These are phyloP conservation scores for Ustilago esculenta DNA, from an alignment of 1,284 basidiomycete genomes.

Conservation along the genomic window DNA sequence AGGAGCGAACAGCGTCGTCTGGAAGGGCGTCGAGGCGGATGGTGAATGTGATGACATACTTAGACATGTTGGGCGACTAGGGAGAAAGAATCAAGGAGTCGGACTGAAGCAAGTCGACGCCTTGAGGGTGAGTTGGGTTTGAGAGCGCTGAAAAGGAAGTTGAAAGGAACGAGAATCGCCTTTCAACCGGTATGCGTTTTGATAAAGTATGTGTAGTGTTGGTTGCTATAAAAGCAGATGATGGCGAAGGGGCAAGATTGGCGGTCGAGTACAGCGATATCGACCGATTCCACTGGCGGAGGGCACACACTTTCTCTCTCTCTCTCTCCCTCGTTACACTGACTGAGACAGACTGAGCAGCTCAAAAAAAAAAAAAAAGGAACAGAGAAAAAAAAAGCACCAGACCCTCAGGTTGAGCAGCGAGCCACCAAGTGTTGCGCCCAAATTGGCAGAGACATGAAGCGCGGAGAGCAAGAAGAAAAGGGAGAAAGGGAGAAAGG, in stretches of 20 bases:
- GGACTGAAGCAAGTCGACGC: constrained; percentile 53
- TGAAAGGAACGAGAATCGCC: constrained; percentile 35
- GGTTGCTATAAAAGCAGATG: constrained; percentile 45
- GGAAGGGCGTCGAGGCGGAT: not conserved
- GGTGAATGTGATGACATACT: constrained; percentile 38
- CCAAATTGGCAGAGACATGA: too few relatives aligned
- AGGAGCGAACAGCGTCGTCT: not conserved
- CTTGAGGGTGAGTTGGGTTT: constrained; percentile 33
- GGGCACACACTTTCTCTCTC: not conserved
- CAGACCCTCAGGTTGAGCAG: too few relatives aligned
- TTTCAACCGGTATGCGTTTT: constrained; percentile 31
- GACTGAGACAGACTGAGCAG: constrained; percentile 1
- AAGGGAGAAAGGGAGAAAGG: constrained; percentile 1
- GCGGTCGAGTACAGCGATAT: constrained; percentile 21
- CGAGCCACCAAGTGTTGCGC: too few relatives aligned
- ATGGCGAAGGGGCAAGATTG: constrained; percentile 29
- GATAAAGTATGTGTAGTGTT: constrained; percentile 3
- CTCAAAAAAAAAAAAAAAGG: constrained; percentile 4
- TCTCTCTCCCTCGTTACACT: too few relatives aligned
- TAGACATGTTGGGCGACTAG: constrained; percentile 54
- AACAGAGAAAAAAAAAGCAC: constrained; percentile 2
- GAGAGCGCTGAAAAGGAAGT: constrained; percentile 32
- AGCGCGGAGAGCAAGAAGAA: not conserved
- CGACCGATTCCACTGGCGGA: constrained; percentile 2
- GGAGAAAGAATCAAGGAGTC: constrained; percentile 45